Conservation (phyloP, 306 rosid species). For the Malus fusca region DNA sequence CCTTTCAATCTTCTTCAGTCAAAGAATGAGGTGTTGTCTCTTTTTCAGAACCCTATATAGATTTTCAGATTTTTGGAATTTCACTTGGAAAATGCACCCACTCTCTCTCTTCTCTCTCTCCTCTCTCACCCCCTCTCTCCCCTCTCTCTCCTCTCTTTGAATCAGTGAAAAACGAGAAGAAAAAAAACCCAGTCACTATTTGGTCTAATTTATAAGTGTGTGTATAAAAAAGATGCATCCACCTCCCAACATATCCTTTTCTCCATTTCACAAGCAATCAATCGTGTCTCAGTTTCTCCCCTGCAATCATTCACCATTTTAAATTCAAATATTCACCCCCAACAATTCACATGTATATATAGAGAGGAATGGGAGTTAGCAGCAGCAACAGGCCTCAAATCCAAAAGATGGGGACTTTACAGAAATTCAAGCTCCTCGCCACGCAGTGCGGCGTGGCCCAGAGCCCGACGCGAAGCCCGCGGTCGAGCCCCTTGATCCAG, state of each 20-base stretch:
- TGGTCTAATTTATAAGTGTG: not conserved
- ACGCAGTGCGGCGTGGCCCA: slow-evolving; percentile 66
- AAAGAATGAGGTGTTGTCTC: slow-evolving; percentile 1
- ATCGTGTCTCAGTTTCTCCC: slow-evolving; percentile 15
- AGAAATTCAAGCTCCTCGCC: slow-evolving; percentile 73
- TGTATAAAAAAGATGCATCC: not conserved
- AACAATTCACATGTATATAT: not conserved
- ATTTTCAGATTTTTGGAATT: slow-evolving; percentile 6
- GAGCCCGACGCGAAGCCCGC: slow-evolving; percentile 73
- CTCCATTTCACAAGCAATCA: slow-evolving; percentile 36
- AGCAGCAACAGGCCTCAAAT: slow-evolving; percentile 7
- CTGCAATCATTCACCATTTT: slow-evolving; percentile 29
- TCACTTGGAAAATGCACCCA: slow-evolving; percentile 30
- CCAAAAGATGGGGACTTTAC: slow-evolving; percentile 58
- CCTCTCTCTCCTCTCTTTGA: not conserved
- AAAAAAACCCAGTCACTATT: not conserved
- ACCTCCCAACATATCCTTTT: slow-evolving; percentile 46
- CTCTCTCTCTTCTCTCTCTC: not conserved
- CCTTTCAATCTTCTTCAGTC: slow-evolving; percentile 5
- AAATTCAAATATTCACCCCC: slow-evolving; percentile 37
- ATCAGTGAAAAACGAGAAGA: not conserved
- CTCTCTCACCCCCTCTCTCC: too few relatives aligned
- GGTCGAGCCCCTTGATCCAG: slow-evolving; percentile 63
- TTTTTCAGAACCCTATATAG: slow-evolving; percentile 10
- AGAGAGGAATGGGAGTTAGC: not conserved